These are phyloP conservation scores for Selaginella moellendorffii DNA, from an alignment of 75 land plant species.

Conservation along the genomic window DNA sequence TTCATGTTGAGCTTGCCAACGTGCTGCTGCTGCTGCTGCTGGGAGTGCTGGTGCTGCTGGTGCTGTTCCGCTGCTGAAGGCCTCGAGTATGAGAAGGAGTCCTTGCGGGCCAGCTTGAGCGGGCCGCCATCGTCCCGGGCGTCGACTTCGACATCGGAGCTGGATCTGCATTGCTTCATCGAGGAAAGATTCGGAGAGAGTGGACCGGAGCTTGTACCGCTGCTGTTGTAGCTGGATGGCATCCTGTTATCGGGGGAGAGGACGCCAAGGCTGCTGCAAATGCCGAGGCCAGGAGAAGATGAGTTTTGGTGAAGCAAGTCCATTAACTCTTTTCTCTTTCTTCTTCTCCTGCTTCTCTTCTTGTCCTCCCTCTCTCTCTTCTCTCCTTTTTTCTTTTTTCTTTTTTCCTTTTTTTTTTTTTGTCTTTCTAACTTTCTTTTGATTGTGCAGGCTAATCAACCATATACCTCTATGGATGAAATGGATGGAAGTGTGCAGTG, in stretches of 20 bases:
- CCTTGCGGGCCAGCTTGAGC: conserved; percentile 31
- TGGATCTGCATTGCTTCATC: background rate
- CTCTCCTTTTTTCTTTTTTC: no score
- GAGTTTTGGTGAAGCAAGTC: background rate
- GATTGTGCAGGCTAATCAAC: no score
- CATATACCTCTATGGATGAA: background rate
- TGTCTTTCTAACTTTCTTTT: background rate
- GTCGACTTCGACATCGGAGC: conserved; percentile 6
- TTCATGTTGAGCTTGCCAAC: background rate
- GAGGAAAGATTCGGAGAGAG: background rate
- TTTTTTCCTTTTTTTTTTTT: background rate
- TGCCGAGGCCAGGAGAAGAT: background rate
- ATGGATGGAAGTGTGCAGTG: background rate
- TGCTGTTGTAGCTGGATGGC: background rate
- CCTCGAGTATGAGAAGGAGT: conserved; percentile 22
- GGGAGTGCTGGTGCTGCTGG: no score
- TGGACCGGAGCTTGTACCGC: background rate
- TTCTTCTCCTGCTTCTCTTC: no score
- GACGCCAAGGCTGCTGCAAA: background rate
- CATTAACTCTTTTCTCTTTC: no score
- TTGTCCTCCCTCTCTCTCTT: no score
- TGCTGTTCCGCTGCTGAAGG: conserved; percentile 13
- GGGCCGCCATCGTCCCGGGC: conserved; percentile 29
- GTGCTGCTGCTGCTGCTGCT: no score
- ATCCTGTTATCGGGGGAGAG: background rate